Evolutionary conservation across 306 rosid genomes (phyloP), one percentile per base, ranked within the genome.

Genomic region (Hippophae rhamnoides): DNA sequence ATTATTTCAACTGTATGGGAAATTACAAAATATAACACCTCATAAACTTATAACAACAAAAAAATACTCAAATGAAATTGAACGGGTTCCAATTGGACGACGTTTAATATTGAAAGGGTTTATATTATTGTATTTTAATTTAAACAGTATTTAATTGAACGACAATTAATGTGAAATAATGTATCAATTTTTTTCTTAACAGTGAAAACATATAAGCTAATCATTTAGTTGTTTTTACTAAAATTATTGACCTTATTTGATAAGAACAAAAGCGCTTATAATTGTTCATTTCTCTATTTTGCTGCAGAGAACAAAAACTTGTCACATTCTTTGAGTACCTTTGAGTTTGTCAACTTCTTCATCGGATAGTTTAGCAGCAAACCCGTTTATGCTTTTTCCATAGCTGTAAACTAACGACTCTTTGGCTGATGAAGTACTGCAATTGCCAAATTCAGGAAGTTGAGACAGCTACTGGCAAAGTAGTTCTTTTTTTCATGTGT

Each of bases 341-440:
- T 66, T 50, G 51, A 76, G 56, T 25, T 58, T 61, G 27, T 58
- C 69, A 52, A 38, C 80, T 57, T 75, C 76, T 31, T 66, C 76
- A 46, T 70, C 72, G 11, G 76, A 58, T 54, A 76, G 49, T 45
- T 58, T 76, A 0, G 80, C 76, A 27, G 80, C 70, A 46, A 70
- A 76, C 10, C 76, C 80, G 8, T 70, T 75, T 6, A 75, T 65
- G 63, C 80, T 66, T 62, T 52, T 70, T 63, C 72, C 72, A 47
- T 75, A 70, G 46, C 76, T 75, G 44, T 75, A 62, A 23, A 75
- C 51, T 23, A 65, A 57, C 3, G 80, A 75, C 26, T 70, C 71
- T 47, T 61, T 75, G n/a, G 76, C 73, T 11, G 10, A 44, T 13
- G 61, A 61, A 14, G 65, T 6, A 13, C 72, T 75, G 72, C 61